Conservation (phyloP, 768 basidiomycete species). For the Collybia sp. region DNA sequence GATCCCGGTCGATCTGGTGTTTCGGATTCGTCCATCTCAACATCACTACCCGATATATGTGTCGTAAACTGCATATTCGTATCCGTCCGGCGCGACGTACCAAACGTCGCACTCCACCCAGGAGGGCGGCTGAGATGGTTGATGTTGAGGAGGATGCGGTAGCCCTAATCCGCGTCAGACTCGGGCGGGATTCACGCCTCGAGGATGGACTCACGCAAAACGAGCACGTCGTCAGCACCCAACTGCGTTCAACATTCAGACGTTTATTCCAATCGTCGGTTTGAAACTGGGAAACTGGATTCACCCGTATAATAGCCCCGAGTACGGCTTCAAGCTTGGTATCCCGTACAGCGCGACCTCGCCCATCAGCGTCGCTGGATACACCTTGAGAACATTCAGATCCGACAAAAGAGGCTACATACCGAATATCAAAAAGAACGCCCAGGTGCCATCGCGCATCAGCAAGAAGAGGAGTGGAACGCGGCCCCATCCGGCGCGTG, state of each 20-base stretch:
- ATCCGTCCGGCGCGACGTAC: constrained; percentile 16
- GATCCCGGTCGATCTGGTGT: too few species aligned
- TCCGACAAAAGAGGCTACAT: constrained; percentile 2
- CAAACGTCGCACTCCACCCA: constrained; percentile 4
- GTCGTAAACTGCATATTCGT: constrained; percentile 25
- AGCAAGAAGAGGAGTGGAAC: constrained; percentile 34
- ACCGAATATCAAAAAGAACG: constrained; percentile 37
- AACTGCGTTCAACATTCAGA: constrained; percentile 15
- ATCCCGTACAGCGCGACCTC: constrained; percentile 20
- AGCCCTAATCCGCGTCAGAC: constrained; percentile 17
- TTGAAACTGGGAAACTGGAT: constrained; percentile 1
- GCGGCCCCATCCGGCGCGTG: constrained; percentile 34
- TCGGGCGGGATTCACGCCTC: not conserved
- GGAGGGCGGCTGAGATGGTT: constrained; percentile 16
- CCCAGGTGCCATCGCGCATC: constrained; percentile 41
- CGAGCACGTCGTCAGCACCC: constrained; percentile 28
- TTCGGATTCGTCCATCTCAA: too few species aligned
- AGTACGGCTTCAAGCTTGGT: constrained; percentile 15
- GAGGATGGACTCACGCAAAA: constrained; percentile 21
- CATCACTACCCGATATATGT: constrained; percentile 5
- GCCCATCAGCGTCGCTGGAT: constrained; percentile 19
- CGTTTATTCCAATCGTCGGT: not conserved
- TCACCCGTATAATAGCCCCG: constrained; percentile 27
- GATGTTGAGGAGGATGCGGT: constrained; percentile 31
- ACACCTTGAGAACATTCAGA: not conserved